Evolutionary conservation across 495 filamentous ascomycete genomes (phyloP).

Genomic region (Cryomyces minteri): DNA sequence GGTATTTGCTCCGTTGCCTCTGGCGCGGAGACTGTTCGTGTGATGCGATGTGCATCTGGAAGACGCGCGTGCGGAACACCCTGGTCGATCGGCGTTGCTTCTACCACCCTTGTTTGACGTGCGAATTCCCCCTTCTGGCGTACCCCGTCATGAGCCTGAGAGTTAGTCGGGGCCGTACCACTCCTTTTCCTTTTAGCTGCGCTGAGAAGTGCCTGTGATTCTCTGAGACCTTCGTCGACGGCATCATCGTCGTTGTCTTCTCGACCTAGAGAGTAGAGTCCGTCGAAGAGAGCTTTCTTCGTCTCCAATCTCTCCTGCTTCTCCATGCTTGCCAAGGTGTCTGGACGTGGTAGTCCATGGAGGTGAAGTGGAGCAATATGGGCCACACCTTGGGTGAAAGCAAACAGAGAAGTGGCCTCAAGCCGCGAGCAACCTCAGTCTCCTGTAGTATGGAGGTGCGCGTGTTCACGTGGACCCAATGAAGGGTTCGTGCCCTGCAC

Average conservation of each 20-base stretch:
- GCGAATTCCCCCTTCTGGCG: neutral
- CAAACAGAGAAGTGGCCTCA: too few species aligned
- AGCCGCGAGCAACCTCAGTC: too few species aligned
- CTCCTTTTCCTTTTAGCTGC: neutral
- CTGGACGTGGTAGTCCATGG: too few species aligned
- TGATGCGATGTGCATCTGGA: neutral
- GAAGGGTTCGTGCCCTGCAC: too few species aligned
- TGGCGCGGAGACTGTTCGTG: neutral
- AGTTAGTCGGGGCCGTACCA: neutral
- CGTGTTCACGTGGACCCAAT: too few species aligned
- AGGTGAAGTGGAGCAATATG: too few species aligned
- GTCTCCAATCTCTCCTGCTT: slow-evolving; percentile 4
- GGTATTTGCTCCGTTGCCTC: neutral
- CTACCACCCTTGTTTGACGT: neutral
- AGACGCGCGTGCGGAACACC: neutral
- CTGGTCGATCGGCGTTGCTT: neutral
- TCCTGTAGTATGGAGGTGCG: too few species aligned
- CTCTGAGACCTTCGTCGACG: slow-evolving; percentile 10
- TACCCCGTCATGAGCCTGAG: too few species aligned
- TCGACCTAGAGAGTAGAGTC: slow-evolving; percentile 22
- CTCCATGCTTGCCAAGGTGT: too few species aligned
- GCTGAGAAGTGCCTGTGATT: neutral
- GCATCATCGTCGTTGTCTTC: slow-evolving; percentile 23
- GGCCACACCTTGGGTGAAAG: too few species aligned
- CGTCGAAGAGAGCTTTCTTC: slow-evolving; percentile 27